These are phyloP conservation scores for Dimocarpus longan DNA, from an alignment of 345 rosid genomes.

Conservation along the genomic window DNA sequence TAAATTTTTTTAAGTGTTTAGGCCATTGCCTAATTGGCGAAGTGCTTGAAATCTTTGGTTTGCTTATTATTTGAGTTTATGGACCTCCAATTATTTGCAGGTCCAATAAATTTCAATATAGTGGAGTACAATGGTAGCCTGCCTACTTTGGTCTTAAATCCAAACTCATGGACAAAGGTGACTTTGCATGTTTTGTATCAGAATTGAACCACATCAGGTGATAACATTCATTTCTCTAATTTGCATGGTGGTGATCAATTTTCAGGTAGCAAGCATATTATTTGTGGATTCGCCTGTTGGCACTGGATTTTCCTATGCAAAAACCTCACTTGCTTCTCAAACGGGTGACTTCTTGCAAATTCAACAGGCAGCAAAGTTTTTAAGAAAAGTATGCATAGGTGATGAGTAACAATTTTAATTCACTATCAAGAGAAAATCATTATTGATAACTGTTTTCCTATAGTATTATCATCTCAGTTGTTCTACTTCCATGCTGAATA, in stretches of 20 bases:
- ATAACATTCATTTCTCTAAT: neutral
- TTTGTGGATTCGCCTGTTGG: constrained; percentile 78
- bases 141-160: constrained; percentile 61
- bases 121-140: constrained; percentile 66
- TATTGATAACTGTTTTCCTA: neutral
- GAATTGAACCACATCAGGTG: neutral
- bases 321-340: constrained; percentile 32
- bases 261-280: constrained; percentile 65
- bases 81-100: constrained; percentile 30
- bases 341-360: constrained; percentile 55
- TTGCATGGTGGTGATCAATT: neutral
- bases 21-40: no score
- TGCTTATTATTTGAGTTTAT: neutral
- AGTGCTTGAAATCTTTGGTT: no score
- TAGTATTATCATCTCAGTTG: neutral
- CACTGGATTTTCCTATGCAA: constrained; percentile 73
- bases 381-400: constrained; percentile 45
- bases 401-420: neutral
- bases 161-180: constrained; percentile 73
- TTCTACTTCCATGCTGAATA: neutral
- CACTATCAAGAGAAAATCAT: neutral
- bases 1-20: no score
- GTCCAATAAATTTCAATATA: constrained; percentile 59
- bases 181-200: neutral
- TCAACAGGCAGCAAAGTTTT: constrained; percentile 48